Evolutionary conservation across 2,329 filamentous ascomycete genomes (phyloP).

Genomic region (Aspergillus fumigatus): DNA sequence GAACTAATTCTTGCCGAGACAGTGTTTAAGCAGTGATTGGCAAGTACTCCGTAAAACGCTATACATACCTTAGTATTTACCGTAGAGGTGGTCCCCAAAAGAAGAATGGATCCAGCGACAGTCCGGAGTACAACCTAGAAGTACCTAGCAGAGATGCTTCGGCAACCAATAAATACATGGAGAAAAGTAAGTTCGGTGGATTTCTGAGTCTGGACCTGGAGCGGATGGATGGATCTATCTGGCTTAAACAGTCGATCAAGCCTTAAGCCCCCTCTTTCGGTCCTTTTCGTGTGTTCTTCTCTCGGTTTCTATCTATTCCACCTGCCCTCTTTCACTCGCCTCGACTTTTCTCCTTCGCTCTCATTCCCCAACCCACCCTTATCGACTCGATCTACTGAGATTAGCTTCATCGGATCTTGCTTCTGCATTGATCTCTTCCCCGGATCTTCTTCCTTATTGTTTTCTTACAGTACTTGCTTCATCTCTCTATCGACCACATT

Average conservation of each 20-base stretch:
- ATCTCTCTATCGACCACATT: background rate
- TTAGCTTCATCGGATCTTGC: background rate
- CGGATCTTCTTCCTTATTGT: background rate
- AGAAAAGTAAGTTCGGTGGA: too few species aligned
- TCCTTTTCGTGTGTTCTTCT: background rate
- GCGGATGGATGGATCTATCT: background rate
- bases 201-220: background rate
- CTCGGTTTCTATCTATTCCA: background rate
- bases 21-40: too few species aligned
- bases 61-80: too few species aligned
- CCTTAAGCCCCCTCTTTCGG: background rate
- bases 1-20: too few species aligned
- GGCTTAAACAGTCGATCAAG: background rate
- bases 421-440: background rate
- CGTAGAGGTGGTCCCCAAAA: too few species aligned
- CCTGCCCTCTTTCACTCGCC: background rate
- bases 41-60: too few species aligned
- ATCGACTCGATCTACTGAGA: background rate
- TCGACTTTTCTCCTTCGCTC: slow-evolving; percentile 1
- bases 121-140: too few species aligned
- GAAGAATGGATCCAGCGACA: too few species aligned
- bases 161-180: too few species aligned
- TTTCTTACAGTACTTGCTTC: background rate
- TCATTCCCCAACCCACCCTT: background rate
- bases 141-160: too few species aligned